phyloP scores from a whole-genome alignment of 495 filamentous ascomycete species.

The Recurvomyces mirabilis region DNA sequence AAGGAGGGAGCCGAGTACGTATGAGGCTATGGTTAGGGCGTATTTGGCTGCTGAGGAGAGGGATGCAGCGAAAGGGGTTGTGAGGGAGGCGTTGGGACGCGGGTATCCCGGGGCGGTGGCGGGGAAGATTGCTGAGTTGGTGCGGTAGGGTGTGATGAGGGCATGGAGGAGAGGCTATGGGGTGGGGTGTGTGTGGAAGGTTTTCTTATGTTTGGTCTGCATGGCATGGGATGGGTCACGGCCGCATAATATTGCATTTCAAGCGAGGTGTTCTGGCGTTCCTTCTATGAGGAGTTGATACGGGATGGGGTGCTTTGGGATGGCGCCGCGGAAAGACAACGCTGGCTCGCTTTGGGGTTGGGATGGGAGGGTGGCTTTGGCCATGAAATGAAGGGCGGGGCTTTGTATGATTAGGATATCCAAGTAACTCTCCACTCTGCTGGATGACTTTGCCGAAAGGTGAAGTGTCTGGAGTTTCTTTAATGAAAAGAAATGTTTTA shows the following conservation, averaged over 20 bases:
- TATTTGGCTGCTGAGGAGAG: constrained; percentile 76
- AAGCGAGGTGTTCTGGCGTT: not conserved
- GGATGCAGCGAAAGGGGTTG: constrained; percentile 58
- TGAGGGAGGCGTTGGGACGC: constrained; percentile 78
- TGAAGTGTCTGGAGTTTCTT: not conserved
- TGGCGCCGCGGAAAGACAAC: not conserved
- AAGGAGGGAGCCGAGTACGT: constrained; percentile 92
- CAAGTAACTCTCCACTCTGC: not conserved
- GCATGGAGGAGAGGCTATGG: not conserved
- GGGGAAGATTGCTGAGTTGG: constrained; percentile 79
- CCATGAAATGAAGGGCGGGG: not conserved
- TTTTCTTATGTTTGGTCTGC: not conserved
- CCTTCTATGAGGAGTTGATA: no score
- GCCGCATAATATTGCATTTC: not conserved
- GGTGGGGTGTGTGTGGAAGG: no score
- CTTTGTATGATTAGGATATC: constrained; percentile 3
- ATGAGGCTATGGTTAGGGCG: constrained; percentile 95
- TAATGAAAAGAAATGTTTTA: not conserved
- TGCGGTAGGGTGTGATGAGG: constrained; percentile 37
- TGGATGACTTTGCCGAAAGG: not conserved
- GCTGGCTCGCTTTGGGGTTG: not conserved
- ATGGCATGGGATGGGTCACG: not conserved
- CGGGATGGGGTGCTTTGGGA: not conserved
- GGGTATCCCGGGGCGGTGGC: constrained; percentile 88
- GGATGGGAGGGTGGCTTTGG: not conserved